Evolutionary conservation across 208 protist species (phyloP), one percentile per base, ranked within the genome.

Genomic region (Tetramitus jugosus): DNA sequence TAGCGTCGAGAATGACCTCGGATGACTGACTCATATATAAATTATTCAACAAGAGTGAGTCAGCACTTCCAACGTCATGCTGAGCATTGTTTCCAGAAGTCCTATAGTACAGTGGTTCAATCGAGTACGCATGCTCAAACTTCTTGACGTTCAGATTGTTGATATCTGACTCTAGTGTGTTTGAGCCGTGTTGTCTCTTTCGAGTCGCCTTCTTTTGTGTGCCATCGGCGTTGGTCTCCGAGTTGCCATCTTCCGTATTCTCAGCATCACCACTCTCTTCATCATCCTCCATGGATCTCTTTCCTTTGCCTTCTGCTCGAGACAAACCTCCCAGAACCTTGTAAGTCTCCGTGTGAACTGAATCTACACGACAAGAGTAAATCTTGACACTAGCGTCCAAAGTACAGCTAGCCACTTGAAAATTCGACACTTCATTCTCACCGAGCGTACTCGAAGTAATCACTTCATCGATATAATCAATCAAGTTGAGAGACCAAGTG

Each of bases 321-420:
- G 43, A 61, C 1, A 91, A 46, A 14, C 83, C 87, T 39, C 80
- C 80, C 17, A 90, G 80, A 0, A 92, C 79, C 60, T 87, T 87
- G 81, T 86, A 91, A 3, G 88, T 77, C 17, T 91, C 84, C 10
- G 26, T 84, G 65, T 92, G 85, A 17, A 93, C 83, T 33, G 84
- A 88, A 62, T 94, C 91, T 0, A 94, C 88, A 60, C 91, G 85
- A 61, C 10, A 81, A 0, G 88, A 87, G 76, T 92, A 94, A 42
- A 94, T 93, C 65, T 93, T 91, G 4, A 88, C 77, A 62, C 83
- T 83, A 3, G 88, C 89, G 69, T 94, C 91, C 1, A 94, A 78
- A 20, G 88, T 91, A 80, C 49, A 64, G 37, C 62, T 71, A 4
- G 62, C 78, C 13, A 61, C 76, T 80, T 92, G 87, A 62, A 93